Conservation (phyloP, 2,329 filamentous ascomycete genomes). For the Nakataea oryzae region DNA sequence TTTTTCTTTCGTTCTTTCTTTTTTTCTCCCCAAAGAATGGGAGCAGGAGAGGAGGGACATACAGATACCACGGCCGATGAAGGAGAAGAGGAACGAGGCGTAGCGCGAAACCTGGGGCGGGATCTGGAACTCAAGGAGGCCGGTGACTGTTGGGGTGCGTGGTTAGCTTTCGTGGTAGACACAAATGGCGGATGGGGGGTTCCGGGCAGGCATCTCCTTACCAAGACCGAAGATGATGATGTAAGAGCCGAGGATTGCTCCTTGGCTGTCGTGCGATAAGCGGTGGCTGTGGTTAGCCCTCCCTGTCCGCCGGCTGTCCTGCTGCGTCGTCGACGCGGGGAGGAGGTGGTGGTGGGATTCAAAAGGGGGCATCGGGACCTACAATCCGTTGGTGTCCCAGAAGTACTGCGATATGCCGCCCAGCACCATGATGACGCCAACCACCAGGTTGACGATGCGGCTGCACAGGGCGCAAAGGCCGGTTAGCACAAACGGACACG, state of each 20-base stretch:
- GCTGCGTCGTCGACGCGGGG: not conserved
- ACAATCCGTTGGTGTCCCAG: conserved; percentile 39
- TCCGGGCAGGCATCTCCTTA: conserved; percentile 29
- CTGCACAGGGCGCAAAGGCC: conserved; percentile 32
- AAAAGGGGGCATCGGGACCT: conserved; percentile 30
- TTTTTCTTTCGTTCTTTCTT: not conserved
- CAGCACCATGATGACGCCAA: conserved; percentile 78
- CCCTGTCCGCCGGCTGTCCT: conserved; percentile 16
- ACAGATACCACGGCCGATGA: conserved; percentile 92
- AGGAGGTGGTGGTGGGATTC: too few relatives aligned
- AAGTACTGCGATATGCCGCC: conserved; percentile 73
- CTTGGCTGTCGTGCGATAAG: conserved; percentile 36
- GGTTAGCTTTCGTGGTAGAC: not conserved
- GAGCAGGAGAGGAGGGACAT: conserved; percentile 25
- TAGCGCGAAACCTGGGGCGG: conserved; percentile 88
- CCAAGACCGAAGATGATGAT: conserved; percentile 83
- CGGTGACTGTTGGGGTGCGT: conserved; percentile 41
- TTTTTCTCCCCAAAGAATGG: not conserved
- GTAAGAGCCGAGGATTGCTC: conserved; percentile 73
- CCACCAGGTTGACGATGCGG: conserved; percentile 86
- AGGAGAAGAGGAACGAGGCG: conserved; percentile 95
- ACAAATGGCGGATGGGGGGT: conserved; percentile 1
- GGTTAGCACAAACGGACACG: not conserved
- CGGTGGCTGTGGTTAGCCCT: not conserved
- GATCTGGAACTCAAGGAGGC: conserved; percentile 82